Percentiles rank a stretch among this genome's conserved stretches.
These are phyloP conservation scores for Phycomyces nitens DNA, from an alignment of 192 early-diverging fungal species.

Conservation along the genomic window DNA sequence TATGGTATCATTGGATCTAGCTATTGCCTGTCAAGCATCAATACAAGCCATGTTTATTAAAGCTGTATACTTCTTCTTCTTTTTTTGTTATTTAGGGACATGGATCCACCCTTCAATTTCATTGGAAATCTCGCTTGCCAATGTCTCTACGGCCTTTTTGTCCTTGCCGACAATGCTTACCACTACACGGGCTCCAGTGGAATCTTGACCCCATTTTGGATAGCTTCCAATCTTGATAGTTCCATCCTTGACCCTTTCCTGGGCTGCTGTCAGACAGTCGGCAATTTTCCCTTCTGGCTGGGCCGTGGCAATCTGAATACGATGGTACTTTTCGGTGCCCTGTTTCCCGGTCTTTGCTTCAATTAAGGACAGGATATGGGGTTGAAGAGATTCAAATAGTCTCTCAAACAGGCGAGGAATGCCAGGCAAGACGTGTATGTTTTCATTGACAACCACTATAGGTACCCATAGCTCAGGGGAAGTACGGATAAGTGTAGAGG, in stretches of 20 bases:
- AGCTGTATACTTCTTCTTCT: too few relatives aligned
- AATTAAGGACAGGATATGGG: conserved; percentile 18
- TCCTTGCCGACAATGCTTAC: conserved; percentile 53
- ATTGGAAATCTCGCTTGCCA: conserved; percentile 6
- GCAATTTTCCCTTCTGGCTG: conserved; percentile 48
- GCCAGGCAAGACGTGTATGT: conserved; percentile 68
- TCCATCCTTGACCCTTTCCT: conserved; percentile 21
- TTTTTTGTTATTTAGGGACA: not conserved
- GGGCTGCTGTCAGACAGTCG: conserved; percentile 33
- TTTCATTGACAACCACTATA: conserved; percentile 58
- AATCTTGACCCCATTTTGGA: conserved; percentile 44
- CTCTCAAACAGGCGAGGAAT: conserved; percentile 62
- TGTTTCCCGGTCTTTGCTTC: not conserved
- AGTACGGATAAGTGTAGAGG: conserved; percentile 39
- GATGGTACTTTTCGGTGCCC: conserved; percentile 26
- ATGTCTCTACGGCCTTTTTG: conserved; percentile 24
- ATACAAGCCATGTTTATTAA: too few relatives aligned
- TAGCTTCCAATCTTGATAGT: conserved; percentile 53
- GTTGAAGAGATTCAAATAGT: conserved; percentile 30
- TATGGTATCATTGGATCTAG: too few relatives aligned
- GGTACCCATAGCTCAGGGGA: conserved; percentile 65
- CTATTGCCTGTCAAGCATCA: too few relatives aligned
- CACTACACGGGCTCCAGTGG: conserved; percentile 36
- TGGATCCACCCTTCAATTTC: conserved; percentile 29
- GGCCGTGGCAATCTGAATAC: conserved; percentile 44